These are phyloP conservation scores for Schrenkiella parvula DNA, from an alignment of 345 rosid genomes.

Conservation along the genomic window DNA sequence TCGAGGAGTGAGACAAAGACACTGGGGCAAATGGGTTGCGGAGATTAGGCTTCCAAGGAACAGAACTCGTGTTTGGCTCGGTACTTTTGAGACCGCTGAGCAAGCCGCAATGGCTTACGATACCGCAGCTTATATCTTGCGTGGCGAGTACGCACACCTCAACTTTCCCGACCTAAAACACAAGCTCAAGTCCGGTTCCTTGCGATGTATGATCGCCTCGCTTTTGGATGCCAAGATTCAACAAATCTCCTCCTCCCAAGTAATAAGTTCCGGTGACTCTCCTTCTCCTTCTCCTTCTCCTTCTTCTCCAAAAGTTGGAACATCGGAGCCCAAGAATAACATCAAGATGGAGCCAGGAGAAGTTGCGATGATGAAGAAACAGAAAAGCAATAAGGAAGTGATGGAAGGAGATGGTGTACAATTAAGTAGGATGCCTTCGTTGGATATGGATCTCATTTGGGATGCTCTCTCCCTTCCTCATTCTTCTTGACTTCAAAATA, in stretches of 20 bases:
- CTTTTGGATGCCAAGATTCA: constrained; percentile 34
- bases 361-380: constrained; percentile 33
- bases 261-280: constrained; percentile 4
- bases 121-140: constrained; percentile 78
- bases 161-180: constrained; percentile 86
- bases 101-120: constrained; percentile 94
- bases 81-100: constrained; percentile 90
- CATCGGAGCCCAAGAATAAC: constrained; percentile 19
- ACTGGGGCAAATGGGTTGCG: constrained; percentile 99
- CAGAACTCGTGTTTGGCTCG: constrained; percentile 95
- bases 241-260: constrained; percentile 29
- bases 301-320: not conserved
- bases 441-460: constrained; percentile 98
- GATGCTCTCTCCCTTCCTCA: constrained; percentile 70
- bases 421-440: constrained; percentile 93
- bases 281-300: constrained; percentile 13
- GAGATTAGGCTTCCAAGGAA: constrained; percentile 92
- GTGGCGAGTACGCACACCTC: constrained; percentile 87
- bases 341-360: constrained; percentile 40
- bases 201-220: constrained; percentile 35
- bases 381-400: constrained; percentile 31
- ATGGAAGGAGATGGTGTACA: constrained; percentile 61
- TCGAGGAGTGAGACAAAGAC: constrained; percentile 95
- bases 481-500: constrained; percentile 40
- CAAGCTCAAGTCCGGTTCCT: constrained; percentile 60